Evolutionary conservation across 257 asterid species (phyloP), one percentile per base, ranked within the genome.

Genomic region (Jacaranda mimosifolia): DNA sequence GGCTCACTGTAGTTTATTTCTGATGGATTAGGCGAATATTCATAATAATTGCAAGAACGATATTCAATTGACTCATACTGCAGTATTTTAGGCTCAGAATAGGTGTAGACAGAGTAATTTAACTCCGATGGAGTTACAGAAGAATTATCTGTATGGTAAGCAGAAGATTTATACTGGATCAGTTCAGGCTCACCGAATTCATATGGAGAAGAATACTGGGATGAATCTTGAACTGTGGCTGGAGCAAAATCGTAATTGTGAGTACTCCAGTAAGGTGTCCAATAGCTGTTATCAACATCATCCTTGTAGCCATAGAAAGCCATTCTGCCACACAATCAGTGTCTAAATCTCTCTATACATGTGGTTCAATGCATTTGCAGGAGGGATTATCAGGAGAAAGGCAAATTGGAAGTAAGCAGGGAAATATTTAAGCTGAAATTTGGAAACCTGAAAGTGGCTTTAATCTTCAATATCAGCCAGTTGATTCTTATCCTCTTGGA

Each of bases 271-370:
- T 82, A 83, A 9, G 85, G 85, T 72, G 89, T 77, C 80, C 71
- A 84, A n/a, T 77, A 48, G 81, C 56, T 76, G 75, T 81, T 83
- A 77, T 82, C 86, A 3, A n/a, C 80, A 21, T 84, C 79, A 36
- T 59, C 89, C 0, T 66, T 52, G 87, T 83, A 81, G 80, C 85
- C 86, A 42, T 85, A 88, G 84, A 84, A 91, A 35, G 90, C 91
- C 98, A 92, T 89, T 70, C 19, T 1, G 42, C 72, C 57, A 26
- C n/a, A n/a, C n/a, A n/a, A n/a, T 26, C 32, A 26, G 32, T 26
- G 32, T 38, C 46, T 46, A 7, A 17, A 73, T 38, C 4, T 46
- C 42, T 55, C 18, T 64, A 26, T 19, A 2, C 10, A n/a, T 53
- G 45, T 9, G 8, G 21, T 17, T 40, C 7, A 45, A 13, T 49